phyloP scores from a whole-genome alignment of 345 rosid species.

The Melaleuca alternifolia region DNA sequence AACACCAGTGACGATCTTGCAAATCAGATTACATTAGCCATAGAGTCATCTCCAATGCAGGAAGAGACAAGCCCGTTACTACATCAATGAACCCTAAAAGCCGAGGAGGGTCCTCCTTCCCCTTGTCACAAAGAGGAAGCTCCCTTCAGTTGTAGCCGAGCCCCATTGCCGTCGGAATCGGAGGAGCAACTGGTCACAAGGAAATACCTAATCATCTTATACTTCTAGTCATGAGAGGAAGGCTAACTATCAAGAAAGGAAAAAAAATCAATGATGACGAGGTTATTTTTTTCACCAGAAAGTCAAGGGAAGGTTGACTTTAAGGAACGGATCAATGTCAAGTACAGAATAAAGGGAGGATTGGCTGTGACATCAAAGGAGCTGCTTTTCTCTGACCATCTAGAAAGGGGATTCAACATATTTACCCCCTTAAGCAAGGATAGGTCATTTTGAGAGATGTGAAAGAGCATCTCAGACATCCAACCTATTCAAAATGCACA shows the following conservation, averaged over 20 bases:
- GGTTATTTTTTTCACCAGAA: not conserved
- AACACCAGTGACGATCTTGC: not conserved
- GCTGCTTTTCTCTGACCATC: not conserved
- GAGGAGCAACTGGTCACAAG: not conserved
- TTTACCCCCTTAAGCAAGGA: not conserved
- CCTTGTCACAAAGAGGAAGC: not conserved
- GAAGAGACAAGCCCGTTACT: not conserved
- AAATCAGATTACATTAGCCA: not conserved
- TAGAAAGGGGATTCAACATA: not conserved
- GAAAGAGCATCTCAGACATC: no score
- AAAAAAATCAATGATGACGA: not conserved
- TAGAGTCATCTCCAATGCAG: not conserved
- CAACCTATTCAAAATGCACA: not conserved
- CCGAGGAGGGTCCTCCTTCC: not conserved
- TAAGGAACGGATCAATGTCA: not conserved
- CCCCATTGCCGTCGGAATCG: not conserved
- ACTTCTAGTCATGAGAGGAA: not conserved
- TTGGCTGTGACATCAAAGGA: not conserved
- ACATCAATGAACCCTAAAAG: not conserved
- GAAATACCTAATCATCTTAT: not conserved
- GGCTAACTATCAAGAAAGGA: not conserved
- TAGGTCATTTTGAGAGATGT: not conserved
- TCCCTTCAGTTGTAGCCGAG: not conserved
- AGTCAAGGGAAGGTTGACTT: not conserved
- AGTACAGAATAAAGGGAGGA: not conserved